Evolutionary conservation across 768 basidiomycete species (phyloP), one percentile per base, ranked within the genome.

Genomic region (Tulasnella sp.): DNA sequence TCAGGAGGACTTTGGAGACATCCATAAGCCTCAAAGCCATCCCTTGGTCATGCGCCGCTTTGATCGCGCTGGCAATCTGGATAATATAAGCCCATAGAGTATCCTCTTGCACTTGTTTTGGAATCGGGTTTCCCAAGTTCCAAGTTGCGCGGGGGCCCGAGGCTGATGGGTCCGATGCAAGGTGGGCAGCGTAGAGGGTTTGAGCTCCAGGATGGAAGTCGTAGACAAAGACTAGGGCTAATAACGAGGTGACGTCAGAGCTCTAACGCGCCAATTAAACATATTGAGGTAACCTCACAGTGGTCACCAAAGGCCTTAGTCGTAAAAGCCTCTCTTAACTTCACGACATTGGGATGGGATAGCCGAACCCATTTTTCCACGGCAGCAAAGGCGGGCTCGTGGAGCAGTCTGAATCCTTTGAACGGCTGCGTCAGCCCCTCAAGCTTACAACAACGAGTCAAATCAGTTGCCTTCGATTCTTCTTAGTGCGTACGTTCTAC

Each of bases 61-160:
- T 94, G 79, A 98, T 87, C 0, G 92, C 95, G 74, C 86, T 89
- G 5, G 90, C 89, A 71, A 98, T 87, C 79, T 99, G 97, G 26
- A 94, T 85, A 64, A 97, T 87, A 77, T 95, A 98, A 3, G 90
- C 90, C 97, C 97, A 99, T 2, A 99, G 78, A 0, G 89, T 88
- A 19, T 89, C 84, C 79, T 99, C 97, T 0, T 90, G 84, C 26
- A 98, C 81, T 39, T 82, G 82, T 17, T 81, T 52, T 78, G 79
- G 8, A 80, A 77, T 42, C 0, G 19, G 67, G n/a, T 69, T n/a
- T n/a, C 40, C 34, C 32, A 34, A 69, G 5, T 35, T 41, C 44
- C 32, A 47, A 34, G 34, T 11, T 9, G 62, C 81, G 82, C 35
- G 79, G 82, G 74, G 78, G 78, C 67, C 80, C 76, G 68, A 81